phyloP scores from a whole-genome alignment of 306 rosid genomes.

The Styphnolobium japonicum region DNA sequence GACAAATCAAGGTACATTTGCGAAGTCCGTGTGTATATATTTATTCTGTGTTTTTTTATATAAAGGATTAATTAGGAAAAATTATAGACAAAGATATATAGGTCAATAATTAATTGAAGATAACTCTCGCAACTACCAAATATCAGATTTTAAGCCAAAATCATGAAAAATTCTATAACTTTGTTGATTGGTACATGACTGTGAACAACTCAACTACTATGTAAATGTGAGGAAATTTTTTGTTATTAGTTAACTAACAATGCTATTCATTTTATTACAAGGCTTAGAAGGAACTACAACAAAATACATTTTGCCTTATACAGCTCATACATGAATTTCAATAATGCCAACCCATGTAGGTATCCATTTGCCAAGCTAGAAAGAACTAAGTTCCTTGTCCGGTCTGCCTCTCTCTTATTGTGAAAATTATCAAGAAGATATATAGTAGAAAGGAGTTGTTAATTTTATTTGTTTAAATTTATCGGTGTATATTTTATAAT shows the following conservation, averaged over 20 bases:
- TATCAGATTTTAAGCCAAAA: too few species aligned
- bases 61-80: too few species aligned
- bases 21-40: too few species aligned
- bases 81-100: too few species aligned
- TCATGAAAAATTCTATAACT: too few species aligned
- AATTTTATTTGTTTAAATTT: neutral
- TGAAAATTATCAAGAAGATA: neutral
- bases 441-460: neutral
- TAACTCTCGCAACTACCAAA: too few species aligned
- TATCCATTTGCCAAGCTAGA: neutral
- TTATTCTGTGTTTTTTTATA: too few species aligned
- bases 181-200: neutral
- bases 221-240: neutral
- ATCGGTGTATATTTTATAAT: neutral
- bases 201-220: neutral
- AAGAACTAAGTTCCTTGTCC: neutral
- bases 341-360: neutral
- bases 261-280: neutral
- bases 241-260: neutral
- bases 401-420: neutral
- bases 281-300: neutral
- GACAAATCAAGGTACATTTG: too few species aligned
- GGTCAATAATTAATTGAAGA: too few species aligned
- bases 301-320: neutral
- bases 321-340: slow-evolving; percentile 11